Evolutionary conservation across 2,329 filamentous ascomycete species (phyloP), one percentile per base, ranked within the genome.

Genomic region (Fusarium sp.): DNA sequence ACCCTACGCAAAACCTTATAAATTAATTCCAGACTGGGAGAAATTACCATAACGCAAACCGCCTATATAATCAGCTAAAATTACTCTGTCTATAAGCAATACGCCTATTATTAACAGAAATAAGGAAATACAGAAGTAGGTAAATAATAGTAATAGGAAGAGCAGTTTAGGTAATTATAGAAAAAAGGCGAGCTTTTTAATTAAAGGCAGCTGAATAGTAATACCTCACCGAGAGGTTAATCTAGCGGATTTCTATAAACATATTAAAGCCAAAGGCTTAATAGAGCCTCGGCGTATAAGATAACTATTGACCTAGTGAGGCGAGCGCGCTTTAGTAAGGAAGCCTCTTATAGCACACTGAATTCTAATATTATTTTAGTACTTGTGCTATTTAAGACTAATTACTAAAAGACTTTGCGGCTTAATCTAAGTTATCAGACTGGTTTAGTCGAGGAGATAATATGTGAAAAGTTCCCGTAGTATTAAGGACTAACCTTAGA

Each of bases 381-480:
- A 95, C 95, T 58, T 93, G 94, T 67, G 92, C 93, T 50, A 97
- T 99, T 71, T 93, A 98, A 80, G 93, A 98, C 77, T 93, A 97
- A 73, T 79, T 99, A 6, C 85, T 98, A 6, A 94, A 96, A 70
- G 94, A 98, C 66, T 93, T 98, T 76, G 87, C 90, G 35, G 89
- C 88, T 37, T 92, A 91, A 70, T 92, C 93, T 2, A 92, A 95
- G 63, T 90, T 98, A 72, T 97, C 94, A 33, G 91, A 98, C 77
- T 99, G 96, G 96, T 98, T 98, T 75, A 89, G 86, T 69, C 81
- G 89, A 81, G 94, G 86, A 83, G 78, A 81, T 7, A 92, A 88
- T 72, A 86, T 75, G 37, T 80, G 82, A 6, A 82, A 82, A 58
- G 80, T 78, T 20, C 84, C 89, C 26, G 84, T 94, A 8, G 85